phyloP scores from a whole-genome alignment of 2,329 filamentous ascomycete genomes.

The Hypoxylon sp. region DNA sequence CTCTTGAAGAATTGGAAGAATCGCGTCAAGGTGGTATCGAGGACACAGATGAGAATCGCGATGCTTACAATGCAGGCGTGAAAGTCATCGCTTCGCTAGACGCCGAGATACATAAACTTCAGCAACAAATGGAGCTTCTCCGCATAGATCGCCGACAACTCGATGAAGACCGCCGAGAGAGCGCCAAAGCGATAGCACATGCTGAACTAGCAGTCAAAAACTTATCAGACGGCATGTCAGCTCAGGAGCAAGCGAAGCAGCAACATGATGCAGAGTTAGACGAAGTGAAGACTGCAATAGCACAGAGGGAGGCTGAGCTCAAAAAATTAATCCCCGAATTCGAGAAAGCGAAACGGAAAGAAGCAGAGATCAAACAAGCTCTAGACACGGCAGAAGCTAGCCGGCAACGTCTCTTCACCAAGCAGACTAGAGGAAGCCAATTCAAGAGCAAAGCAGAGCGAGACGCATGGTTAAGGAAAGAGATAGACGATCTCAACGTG shows the following conservation, averaged over 20 bases:
- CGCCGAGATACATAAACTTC: constrained; percentile 81
- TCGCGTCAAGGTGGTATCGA: constrained; percentile 85
- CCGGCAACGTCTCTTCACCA: constrained; percentile 85
- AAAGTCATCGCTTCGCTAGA: constrained; percentile 83
- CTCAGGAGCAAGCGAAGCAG: constrained; percentile 78
- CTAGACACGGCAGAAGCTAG: constrained; percentile 82
- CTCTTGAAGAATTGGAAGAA: constrained; percentile 86
- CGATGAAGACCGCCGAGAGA: constrained; percentile 89
- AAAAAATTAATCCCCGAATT: constrained; percentile 81
- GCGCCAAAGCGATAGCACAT: constrained; percentile 83
- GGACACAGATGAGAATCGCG: constrained; percentile 83
- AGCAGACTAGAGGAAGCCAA: constrained; percentile 88
- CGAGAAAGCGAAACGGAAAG: constrained; percentile 78
- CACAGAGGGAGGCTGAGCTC: constrained; percentile 81
- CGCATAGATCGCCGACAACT: constrained; percentile 87
- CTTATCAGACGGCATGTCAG: constrained; percentile 84
- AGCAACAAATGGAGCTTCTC: constrained; percentile 85
- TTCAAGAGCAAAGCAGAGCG: constrained; percentile 91
- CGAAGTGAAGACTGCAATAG: constrained; percentile 79
- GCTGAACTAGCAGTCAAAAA: constrained; percentile 87
- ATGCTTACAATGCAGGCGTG: constrained; percentile 82
- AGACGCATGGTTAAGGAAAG: constrained; percentile 82
- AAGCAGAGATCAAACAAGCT: constrained; percentile 76
- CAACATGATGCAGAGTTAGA: constrained; percentile 80
- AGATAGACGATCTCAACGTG: constrained; percentile 83